A percentile compares a stretch with the other conserved stretches of the same genome.
Evolutionary conservation across 2,329 filamentous ascomycete species (phyloP).

Genomic region (Cladophialophora chaetospira): DNA sequence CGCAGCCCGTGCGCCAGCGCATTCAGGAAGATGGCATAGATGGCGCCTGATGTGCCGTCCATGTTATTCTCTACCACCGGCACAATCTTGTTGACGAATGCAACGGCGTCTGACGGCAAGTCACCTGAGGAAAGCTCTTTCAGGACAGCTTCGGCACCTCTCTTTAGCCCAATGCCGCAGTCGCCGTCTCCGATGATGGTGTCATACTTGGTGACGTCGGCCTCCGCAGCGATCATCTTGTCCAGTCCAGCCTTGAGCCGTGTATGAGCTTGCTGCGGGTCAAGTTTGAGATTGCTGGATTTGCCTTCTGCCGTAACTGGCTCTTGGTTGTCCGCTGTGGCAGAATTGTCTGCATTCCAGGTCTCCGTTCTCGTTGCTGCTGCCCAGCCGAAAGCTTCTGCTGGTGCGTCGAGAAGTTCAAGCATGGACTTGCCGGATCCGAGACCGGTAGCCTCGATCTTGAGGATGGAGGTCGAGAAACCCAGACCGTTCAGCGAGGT

Average conservation of each 20-base stretch:
- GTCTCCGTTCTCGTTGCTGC: constrained; percentile 61
- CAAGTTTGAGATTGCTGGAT: constrained; percentile 58
- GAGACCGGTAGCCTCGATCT: constrained; percentile 61
- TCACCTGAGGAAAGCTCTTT: constrained; percentile 44
- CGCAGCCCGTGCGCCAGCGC: constrained; percentile 71
- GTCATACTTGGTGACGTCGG: constrained; percentile 67
- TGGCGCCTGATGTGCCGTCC: constrained; percentile 75
- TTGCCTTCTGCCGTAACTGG: constrained; percentile 47
- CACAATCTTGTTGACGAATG: constrained; percentile 63
- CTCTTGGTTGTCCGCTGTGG: constrained; percentile 45
- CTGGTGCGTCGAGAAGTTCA: constrained; percentile 67
- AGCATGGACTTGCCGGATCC: constrained; percentile 59
- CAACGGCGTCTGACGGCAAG: constrained; percentile 59
- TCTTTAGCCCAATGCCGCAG: constrained; percentile 82
- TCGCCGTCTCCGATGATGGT: constrained; percentile 89
- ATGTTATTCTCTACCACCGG: constrained; percentile 68
- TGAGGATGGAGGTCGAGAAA: constrained; percentile 69
- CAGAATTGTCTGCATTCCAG: constrained; percentile 56
- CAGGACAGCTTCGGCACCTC: constrained; percentile 71
- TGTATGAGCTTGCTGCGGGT: constrained; percentile 53
- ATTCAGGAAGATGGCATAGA: constrained; percentile 89
- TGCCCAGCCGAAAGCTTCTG: constrained; percentile 68
- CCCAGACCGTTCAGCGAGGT: constrained; percentile 72
- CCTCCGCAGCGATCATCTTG: constrained; percentile 63
- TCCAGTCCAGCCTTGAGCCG: constrained; percentile 59